Percentiles rank a stretch among this genome's conserved stretches.
These are phyloP conservation scores for Dothideomycetidae sp. DNA, from an alignment of 2,329 filamentous ascomycete genomes.

Conservation along the genomic window DNA sequence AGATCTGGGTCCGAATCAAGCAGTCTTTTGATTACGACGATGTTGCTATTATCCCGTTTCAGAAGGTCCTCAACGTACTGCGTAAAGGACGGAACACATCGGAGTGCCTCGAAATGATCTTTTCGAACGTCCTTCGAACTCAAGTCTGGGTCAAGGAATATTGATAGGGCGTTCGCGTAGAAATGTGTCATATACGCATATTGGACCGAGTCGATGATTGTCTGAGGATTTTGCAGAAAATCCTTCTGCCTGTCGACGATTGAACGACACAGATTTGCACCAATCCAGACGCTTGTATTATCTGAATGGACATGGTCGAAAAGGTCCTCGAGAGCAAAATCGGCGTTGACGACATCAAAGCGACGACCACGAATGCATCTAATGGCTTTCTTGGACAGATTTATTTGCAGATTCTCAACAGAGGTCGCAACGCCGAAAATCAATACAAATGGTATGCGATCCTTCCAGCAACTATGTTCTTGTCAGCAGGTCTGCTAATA, in stretches of 20 bases:
- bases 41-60: slow-evolving; percentile 16
- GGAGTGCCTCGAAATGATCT: slow-evolving; percentile 52
- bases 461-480: slow-evolving; percentile 45
- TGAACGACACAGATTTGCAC: slow-evolving; percentile 46
- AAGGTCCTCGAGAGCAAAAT: slow-evolving; percentile 56
- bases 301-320: slow-evolving; percentile 51
- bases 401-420: slow-evolving; percentile 62
- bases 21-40: slow-evolving; percentile 35
- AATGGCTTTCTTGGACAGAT: slow-evolving; percentile 54
- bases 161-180: slow-evolving; percentile 60
- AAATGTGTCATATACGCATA: slow-evolving; percentile 81
- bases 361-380: slow-evolving; percentile 54
- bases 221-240: slow-evolving; percentile 51
- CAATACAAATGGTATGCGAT: slow-evolving; percentile 62
- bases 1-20: slow-evolving; percentile 48
- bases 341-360: slow-evolving; percentile 63
- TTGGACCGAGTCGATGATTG: slow-evolving; percentile 28
- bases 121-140: slow-evolving; percentile 32
- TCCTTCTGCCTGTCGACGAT: slow-evolving; percentile 61
- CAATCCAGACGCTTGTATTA: slow-evolving; percentile 46
- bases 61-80: slow-evolving; percentile 20
- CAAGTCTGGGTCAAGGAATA: slow-evolving; percentile 38
- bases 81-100: slow-evolving; percentile 56
- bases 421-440: slow-evolving; percentile 73
- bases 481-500: slow-evolving; percentile 15